Conservation (phyloP, 371 early-diverging fungal genomes). For the Syncephalis fuscata region DNA sequence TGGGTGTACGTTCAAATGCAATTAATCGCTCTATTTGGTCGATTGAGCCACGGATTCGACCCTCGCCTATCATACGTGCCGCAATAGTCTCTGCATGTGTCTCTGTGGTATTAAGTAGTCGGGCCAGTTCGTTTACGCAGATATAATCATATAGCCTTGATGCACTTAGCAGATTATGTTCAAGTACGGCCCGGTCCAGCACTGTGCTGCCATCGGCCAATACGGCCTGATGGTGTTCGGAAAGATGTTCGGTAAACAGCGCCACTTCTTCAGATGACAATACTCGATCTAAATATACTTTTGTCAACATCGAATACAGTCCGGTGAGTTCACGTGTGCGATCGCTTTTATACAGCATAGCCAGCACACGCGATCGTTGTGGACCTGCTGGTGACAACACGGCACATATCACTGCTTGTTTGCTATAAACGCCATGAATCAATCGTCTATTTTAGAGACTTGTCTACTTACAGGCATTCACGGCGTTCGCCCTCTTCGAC, state of each 20-base stretch:
- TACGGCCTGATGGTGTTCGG: constrained; percentile 59
- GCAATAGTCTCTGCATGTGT: constrained; percentile 78
- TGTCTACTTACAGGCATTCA: constrained; percentile 32
- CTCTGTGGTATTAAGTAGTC: constrained; percentile 47
- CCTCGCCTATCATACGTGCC: constrained; percentile 79
- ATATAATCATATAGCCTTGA: constrained; percentile 83
- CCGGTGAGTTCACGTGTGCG: constrained; percentile 27
- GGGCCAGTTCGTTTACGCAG: constrained; percentile 63
- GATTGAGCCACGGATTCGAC: constrained; percentile 68
- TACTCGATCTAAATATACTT: constrained; percentile 80
- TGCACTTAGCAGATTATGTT: constrained; percentile 80
- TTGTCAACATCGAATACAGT: constrained; percentile 62
- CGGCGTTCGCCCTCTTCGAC: constrained; percentile 46
- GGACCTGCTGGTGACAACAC: constrained; percentile 88
- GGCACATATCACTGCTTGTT: constrained; percentile 59
- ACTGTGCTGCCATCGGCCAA: constrained; percentile 63
- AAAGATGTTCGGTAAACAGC: constrained; percentile 53
- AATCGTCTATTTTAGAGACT: background rate
- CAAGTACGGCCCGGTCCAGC: constrained; percentile 81
- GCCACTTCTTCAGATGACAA: constrained; percentile 57
- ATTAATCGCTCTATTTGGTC: constrained; percentile 79
- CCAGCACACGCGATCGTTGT: constrained; percentile 67
- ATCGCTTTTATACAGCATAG: constrained; percentile 85
- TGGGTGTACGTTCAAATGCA: constrained; percentile 49
- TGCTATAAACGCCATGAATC: constrained; percentile 14